Base-by-base conservation (phyloP, 2,329 filamentous ascomycete genomes). In the Neoscytalidium dimidiatum region DNA sequence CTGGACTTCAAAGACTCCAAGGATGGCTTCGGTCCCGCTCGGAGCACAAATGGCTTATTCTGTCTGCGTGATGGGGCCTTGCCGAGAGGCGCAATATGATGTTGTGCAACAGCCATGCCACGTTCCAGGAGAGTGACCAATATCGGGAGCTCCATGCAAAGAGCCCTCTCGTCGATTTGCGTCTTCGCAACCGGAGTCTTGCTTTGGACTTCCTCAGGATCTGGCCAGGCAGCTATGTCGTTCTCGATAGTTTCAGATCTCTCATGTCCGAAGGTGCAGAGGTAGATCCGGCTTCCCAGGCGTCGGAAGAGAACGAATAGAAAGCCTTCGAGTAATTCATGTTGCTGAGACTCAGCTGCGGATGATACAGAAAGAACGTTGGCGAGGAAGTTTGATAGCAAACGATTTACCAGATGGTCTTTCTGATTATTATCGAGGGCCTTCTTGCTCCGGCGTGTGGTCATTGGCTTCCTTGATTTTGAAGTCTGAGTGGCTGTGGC, bases 261-360 rank as follows among this genome's bases (percentile, higher is more conserved):
- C 52, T 73, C 65, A 35, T 69, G 71, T 4, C 75, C 77, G 62
- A 83, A 81, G 0, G 75, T 76, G 44, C 72, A 74, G 48, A 75
- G 72, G 64, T 76, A 81, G 2, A 82, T 69, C 0, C 71, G 71
- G 21, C 73, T 71, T 4, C 80, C 79, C 0, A 80, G 69, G 21
- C 73, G 75, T 26, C 80, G 73, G 2, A 82, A 69, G 1, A 81
- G 66, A 14, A 77, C 68, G 62, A 76, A 82, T 1, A 77, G 70
- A 35, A 81, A 77, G 2, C 79, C 80, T 70, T 82, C 80, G 61
- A 81, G 81, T 1, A 83, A 66, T 21, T 76, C 69, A 31, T 75
- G 74, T 44, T 82, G 79, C 11, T 72, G 44, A 3, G 70, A 64
- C 19, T 74, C 68, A 9, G 72, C 74, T 29, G 76, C 69, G 31